Base-by-base conservation (phyloP, 768 basidiomycete genomes). In the Tremella fuciformis region DNA sequence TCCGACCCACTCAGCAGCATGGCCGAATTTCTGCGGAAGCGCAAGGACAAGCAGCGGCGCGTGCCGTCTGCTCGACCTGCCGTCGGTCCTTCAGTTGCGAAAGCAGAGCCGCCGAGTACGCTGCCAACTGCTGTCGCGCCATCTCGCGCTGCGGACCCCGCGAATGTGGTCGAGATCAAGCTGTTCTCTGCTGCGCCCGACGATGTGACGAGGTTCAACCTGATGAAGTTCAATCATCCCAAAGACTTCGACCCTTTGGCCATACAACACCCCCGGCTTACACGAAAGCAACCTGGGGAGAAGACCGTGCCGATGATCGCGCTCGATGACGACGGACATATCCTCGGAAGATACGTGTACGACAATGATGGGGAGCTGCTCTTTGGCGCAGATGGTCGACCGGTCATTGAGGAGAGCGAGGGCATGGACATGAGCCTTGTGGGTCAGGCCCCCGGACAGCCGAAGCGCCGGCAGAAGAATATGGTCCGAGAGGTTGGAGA, bases 1-100 rank as follows among this genome's bases (percentile, higher is more conserved):
- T 51, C 21, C 29, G 18, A 41, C 40, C 53, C 6, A 9, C 8
- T 48, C 34, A 13, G 9, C 26, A 18, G 37, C 50, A 65, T 72
- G 68, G 55, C 62, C n/a, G 68, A 69, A 29, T 67, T 72, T 65
- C 64, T 71, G 13, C 54, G 67, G n/a, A 69, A 69, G 59, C 55
- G 65, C 41, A 69, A 65, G 42, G 70, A 67, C 54, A 72, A 69
- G 57, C 53, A 60, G 0, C 62, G 68, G 16, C 48, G 53, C 56
- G 16, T 44, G 44, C 15, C 53, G 53, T 58, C 50, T 16, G 26
- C 57, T 18, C 38, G 18, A 29, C 51, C 57, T 34, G 29, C 29
- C 29, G 29, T 11, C 29, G 11, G 29, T 34, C 49, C 38, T 29
- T 52, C 38, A 13, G 4, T 46, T 46, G 22, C 42, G n/a, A 46